Base-by-base conservation (phyloP, 345 rosid genomes). In the Xanthoceras sorbifolium region DNA sequence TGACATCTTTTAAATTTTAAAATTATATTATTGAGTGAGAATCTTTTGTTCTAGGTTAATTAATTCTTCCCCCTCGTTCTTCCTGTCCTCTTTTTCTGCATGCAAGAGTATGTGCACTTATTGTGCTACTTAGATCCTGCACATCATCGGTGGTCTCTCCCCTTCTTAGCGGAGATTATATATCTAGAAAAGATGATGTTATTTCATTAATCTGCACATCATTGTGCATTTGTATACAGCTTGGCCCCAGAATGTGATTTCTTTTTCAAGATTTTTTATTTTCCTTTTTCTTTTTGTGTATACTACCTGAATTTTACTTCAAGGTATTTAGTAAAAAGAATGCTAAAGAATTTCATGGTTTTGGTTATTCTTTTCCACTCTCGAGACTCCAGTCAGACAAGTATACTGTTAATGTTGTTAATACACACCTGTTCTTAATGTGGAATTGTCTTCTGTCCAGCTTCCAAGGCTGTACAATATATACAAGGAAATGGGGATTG, bases 401-500 rank as follows among this genome's bases (percentile, higher is more conserved):
- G 38, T 26, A 62, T 62, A 25, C 15, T 60, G 42, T 29, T 44
- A 71, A 31, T 20, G 32, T 8, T 71, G 62, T n/a, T n/a, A n/a
- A 6, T 71, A 25, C 10, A 36, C 36, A 3, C 18, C 32, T 12
- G 15, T 15, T 57, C 28, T 57, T 68, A 59, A 28, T 5, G 29
- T 32, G 29, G 14, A 31, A 9, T 73, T 17, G 15, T 52, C 61
- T 75, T 78, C 52, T 71, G 25, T 64, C 70, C 91, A 97, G 99
- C 93, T 97, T 78, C 99, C 99, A 66, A 87, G 99, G 63, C 85
- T 97, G 71, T 97, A 97, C 88, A 97, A 97, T 63, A 50, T 97
- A 0, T 97, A 97, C 97, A 97, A 94, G 89, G 98, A 97, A 25
- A 92, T 97, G 98, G 99, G 99, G 69, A 97, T 97, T 25, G 98